These are phyloP conservation scores for Heteromeles arbutifolia DNA, from an alignment of 306 rosid genomes.

Conservation along the genomic window DNA sequence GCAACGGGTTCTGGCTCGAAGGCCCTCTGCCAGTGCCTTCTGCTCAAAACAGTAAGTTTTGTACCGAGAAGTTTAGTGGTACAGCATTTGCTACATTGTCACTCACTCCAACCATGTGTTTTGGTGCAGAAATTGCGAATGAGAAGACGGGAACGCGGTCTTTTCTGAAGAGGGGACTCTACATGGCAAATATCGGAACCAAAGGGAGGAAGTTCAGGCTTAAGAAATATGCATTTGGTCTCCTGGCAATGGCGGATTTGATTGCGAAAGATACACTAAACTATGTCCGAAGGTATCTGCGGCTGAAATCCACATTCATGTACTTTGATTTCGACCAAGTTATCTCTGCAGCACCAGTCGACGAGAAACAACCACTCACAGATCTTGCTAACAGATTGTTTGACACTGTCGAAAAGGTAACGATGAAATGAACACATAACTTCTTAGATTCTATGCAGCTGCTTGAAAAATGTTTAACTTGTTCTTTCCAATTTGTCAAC, in stretches of 20 bases:
- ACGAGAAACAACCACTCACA: conserved; percentile 61
- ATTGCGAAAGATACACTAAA: conserved; percentile 59
- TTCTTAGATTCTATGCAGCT: background rate
- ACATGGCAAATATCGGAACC: conserved; percentile 64
- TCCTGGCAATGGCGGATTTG: conserved; percentile 80
- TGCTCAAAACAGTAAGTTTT: conserved; percentile 56
- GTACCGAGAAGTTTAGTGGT: background rate
- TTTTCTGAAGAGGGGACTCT: conserved; percentile 58
- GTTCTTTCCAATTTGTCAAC: conserved; percentile 10
- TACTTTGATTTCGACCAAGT: conserved; percentile 82
- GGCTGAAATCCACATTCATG: conserved; percentile 73
- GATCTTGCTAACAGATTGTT: conserved; percentile 75
- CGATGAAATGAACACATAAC: no score
- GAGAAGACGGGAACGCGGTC: conserved; percentile 83
- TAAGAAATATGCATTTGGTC: conserved; percentile 72
- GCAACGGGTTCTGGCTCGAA: conserved; percentile 61
- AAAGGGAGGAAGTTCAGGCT: conserved; percentile 68
- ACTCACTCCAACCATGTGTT: background rate
- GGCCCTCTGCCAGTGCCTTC: conserved; percentile 63
- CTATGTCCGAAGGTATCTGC: conserved; percentile 74
- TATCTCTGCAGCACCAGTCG: conserved; percentile 54
- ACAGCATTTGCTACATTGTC: background rate
- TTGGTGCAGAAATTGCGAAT: conserved; percentile 55
- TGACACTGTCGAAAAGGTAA: conserved; percentile 79
- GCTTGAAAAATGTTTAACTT: background rate